phyloP scores from a whole-genome alignment of 228 moss, liverwort and hornwort species.

The Sphagnum magellanicum region DNA sequence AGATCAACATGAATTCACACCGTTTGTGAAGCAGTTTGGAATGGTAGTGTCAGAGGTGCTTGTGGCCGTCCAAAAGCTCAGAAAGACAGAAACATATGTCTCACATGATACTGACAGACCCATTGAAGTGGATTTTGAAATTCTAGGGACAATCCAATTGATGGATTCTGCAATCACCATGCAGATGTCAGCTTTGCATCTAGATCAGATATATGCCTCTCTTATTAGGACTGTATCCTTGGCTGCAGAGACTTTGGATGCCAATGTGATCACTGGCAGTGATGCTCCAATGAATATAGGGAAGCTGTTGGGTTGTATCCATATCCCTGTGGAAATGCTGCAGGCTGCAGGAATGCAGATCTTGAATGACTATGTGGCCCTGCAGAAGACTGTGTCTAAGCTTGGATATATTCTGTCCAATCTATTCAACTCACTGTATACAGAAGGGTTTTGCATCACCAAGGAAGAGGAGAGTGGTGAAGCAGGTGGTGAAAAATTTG shows the following conservation, averaged over 20 bases:
- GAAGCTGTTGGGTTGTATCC: constrained; percentile 57
- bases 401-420: constrained; percentile 78
- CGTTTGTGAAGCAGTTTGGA: constrained; percentile 33
- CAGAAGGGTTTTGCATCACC: constrained; percentile 74
- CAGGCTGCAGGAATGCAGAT: constrained; percentile 72
- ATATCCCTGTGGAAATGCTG: constrained; percentile 71
- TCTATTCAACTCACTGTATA: constrained; percentile 73
- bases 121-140: constrained; percentile 21
- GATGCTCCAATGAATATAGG: constrained; percentile 22
- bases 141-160: constrained; percentile 43
- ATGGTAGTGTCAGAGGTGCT: constrained; percentile 56
- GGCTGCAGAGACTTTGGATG: constrained; percentile 31
- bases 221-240: constrained; percentile 34
- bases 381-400: constrained; percentile 86
- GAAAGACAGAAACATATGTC: constrained; percentile 11
- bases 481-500: constrained; percentile 59
- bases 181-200: constrained; percentile 55
- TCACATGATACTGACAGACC: constrained; percentile 15
- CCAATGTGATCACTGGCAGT: constrained; percentile 9
- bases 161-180: constrained; percentile 49
- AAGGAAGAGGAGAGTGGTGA: constrained; percentile 65
- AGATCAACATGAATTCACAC: constrained; percentile 12
- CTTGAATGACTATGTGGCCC: constrained; percentile 61
- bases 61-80: constrained; percentile 67
- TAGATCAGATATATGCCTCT: constrained; percentile 44